phyloP scores from a whole-genome alignment of 2,329 filamentous ascomycete genomes.

The Tympanopsis confertula region DNA sequence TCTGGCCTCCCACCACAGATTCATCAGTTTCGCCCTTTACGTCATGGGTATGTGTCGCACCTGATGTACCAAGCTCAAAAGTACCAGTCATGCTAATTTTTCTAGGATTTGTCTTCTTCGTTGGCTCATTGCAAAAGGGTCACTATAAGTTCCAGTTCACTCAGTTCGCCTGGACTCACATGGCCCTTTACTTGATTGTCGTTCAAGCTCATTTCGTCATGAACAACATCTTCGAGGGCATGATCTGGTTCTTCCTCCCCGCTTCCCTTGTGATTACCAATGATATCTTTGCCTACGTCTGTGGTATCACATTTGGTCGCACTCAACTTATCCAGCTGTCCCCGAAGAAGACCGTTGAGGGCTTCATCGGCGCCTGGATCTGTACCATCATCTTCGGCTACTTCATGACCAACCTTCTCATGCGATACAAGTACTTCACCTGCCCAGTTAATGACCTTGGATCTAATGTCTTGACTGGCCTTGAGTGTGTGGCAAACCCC shows the following conservation, averaged over 20 bases:
- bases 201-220: constrained; percentile 98
- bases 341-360: constrained; percentile 98
- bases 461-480: constrained; percentile 80
- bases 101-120: constrained; percentile 93
- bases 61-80: background rate
- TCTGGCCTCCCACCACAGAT: constrained; percentile 90
- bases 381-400: constrained; percentile 84
- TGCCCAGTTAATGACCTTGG: constrained; percentile 95
- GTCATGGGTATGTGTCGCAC: constrained; percentile 63
- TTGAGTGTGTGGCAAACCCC: constrained; percentile 82
- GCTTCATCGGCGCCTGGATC: constrained; percentile 91
- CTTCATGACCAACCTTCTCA: constrained; percentile 70
- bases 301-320: constrained; percentile 89
- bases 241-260: constrained; percentile 99
- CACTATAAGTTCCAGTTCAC: constrained; percentile 99
- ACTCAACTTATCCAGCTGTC: constrained; percentile 97
- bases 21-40: constrained; percentile 98
- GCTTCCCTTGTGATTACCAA: constrained; percentile 94
- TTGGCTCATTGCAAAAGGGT: constrained; percentile 83
- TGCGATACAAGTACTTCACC: constrained; percentile 92
- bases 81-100: constrained; percentile 1
- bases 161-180: constrained; percentile 98
- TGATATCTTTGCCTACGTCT: constrained; percentile 96
- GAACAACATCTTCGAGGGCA: constrained; percentile 98
- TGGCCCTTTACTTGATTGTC: constrained; percentile 95